Base-by-base conservation (phyloP, 2,329 filamentous ascomycete species). In the Madurella mycetomatis region DNA sequence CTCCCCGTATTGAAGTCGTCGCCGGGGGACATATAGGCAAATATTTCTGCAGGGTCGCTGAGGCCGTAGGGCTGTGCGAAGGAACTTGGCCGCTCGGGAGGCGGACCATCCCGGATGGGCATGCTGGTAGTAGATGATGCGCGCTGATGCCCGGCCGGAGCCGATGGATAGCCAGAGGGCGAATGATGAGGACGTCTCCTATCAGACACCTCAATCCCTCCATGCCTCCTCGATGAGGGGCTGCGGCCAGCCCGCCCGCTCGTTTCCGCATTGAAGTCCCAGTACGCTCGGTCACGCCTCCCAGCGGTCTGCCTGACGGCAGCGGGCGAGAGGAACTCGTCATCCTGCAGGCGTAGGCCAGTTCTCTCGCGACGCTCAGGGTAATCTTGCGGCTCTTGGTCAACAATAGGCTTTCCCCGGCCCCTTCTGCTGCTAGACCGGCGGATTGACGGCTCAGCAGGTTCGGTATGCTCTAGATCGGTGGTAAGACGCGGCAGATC, bases 401-500 rank as follows among this genome's bases (percentile, higher is more conserved):
- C 55, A 16, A 63, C 53, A 5, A 60, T 43, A 2, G 54, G 47
- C 42, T 54, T 62, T 41, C 63, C 61, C 31, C 54, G 52, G 41
- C 48, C 57, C 12, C 55, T 60, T 25, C 62, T 57, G 17, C 61
- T 63, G 43, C 37, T 60, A 5, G 62, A 61, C 37, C 55, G 59
- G 30, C 54, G 54, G 32, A 62, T 57, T 5, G 54, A 40, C 2
- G 52, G 62, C 64, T 57, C 17, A 41, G 47, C 70, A 40, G 70
- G 64, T 17, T 55, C 39, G 5, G 73, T 70, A 39, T 70, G 64
- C 17, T 55, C 37, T 5, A 73, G 44, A 1, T 73, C 69, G 2
- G 77, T 80, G 31, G 76, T 72, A 13, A 80, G 67, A 5, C 69
- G 71, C 4, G 77, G 76, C 5, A 80, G 61, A 30, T 78, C 71